Base-by-base conservation (phyloP, 108 stramenopile species). In the Tribonema minus region DNA sequence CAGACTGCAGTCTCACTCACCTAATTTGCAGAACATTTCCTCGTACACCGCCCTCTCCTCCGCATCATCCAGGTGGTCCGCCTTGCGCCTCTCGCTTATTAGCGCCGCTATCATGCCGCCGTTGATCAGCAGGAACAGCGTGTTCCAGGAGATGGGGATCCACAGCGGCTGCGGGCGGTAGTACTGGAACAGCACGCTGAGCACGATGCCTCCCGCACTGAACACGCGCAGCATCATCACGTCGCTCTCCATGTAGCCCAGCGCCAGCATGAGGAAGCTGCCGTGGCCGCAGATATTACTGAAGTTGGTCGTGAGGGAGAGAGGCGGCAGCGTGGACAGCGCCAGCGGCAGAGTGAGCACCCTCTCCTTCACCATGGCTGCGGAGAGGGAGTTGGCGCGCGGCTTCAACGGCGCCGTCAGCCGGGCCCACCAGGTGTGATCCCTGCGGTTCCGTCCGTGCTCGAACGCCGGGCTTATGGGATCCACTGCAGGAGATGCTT, bases 201-300 rank as follows among this genome's bases (percentile, higher is more conserved):
- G 41, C 23, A 68, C 68, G 31, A 79, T 70, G 26, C 77, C 77
- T n/a, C 77, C 66, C 23, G 77, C 67, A 27, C 80, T 73, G 75
- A 72, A 76, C 25, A 27, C 74, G n/a, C 83, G 80, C 5, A 84
- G 73, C 27, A 74, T 34, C 35, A 76, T 27, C 25, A 84, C 74
- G n/a, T 84, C 83, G 20, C 73, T 84, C 73, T 84, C 83, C 27
- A 84, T 30, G 28, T 84, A 84, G n/a, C 80, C 81, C 4, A 84
- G 81, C 7, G 83, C 83, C 15, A 84, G 74, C 65, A 84, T 58
- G n/a, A 74, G 65, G 32, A 84, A 84, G 74, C 81, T 82, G 4
- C 73, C 81, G 37, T 84, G 83, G 6, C 83, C 83, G 39, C 77
- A 79, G 23, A 39, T 29, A 41, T 79, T 79, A 64, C 77, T 79